phyloP scores from a whole-genome alignment of 345 rosid species.

The Populus deltoides region DNA sequence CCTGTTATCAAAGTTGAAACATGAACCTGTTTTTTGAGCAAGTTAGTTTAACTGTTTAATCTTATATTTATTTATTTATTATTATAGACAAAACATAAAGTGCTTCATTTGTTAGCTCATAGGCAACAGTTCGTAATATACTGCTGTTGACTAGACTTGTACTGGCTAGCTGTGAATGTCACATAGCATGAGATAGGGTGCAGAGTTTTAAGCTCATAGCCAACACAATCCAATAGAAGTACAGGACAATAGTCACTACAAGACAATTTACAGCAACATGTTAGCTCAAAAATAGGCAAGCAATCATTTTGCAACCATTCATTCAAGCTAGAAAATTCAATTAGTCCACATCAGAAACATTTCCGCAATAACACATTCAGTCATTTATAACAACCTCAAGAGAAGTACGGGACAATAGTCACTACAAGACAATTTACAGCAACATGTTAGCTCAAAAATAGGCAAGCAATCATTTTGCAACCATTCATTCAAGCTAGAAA shows the following conservation, averaged over 20 bases:
- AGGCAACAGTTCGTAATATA: not conserved
- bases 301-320: not conserved
- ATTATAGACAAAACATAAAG: not conserved
- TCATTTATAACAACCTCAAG: not conserved
- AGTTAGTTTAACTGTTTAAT: not conserved
- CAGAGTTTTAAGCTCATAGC: not conserved
- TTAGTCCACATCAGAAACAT: not conserved
- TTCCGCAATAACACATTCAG: not conserved
- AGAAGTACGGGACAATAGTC: not conserved
- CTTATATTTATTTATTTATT: not conserved
- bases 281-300: not conserved
- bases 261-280: not conserved
- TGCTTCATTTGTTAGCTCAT: not conserved
- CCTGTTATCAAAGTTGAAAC: not conserved
- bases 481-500: slow-evolving; percentile 1
- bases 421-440: not conserved
- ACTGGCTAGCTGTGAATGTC: not conserved
- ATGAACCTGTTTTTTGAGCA: not conserved
- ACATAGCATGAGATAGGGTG: not conserved
- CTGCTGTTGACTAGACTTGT: not conserved
- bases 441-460: not conserved
- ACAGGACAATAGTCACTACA: not conserved
- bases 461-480: not conserved
- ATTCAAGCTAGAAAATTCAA: slow-evolving; percentile 1
- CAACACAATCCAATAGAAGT: not conserved